Conservation (phyloP, 2,329 filamentous ascomycete species). For the Botryotinia convoluta region DNA sequence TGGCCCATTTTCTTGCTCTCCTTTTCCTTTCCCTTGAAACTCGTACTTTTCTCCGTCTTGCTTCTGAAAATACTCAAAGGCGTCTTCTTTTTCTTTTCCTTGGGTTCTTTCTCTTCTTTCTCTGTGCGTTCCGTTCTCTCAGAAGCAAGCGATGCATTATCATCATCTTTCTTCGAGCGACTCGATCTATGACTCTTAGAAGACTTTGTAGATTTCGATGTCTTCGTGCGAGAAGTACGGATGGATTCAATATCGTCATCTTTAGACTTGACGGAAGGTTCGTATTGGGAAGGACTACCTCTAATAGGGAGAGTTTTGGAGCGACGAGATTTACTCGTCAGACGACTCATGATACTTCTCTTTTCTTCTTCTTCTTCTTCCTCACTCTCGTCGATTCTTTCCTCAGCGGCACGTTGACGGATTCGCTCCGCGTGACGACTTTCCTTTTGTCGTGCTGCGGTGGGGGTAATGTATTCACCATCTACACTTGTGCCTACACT, state of each 20-base stretch:
- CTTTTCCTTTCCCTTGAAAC: constrained; percentile 7
- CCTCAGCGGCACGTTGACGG: constrained; percentile 28
- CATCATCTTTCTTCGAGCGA: constrained; percentile 9
- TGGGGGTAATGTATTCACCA: constrained; percentile 39
- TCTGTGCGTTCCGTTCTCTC: background rate
- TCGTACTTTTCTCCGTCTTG: constrained; percentile 16
- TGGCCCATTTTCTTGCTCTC: constrained; percentile 17
- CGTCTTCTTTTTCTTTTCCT: constrained; percentile 17
- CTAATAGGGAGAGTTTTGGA: background rate
- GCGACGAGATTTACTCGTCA: constrained; percentile 5
- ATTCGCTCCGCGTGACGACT: constrained; percentile 24
- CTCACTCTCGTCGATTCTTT: constrained; percentile 10
- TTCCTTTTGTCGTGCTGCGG: constrained; percentile 32
- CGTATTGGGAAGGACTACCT: background rate
- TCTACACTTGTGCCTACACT: constrained; percentile 38
- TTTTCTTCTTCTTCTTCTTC: background rate
- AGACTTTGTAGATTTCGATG: background rate
- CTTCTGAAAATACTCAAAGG: constrained; percentile 6
- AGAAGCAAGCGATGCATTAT: background rate
- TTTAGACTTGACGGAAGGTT: background rate
- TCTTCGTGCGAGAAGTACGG: background rate
- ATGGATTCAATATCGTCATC: constrained; percentile 1
- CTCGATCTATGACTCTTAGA: background rate
- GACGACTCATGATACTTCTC: background rate
- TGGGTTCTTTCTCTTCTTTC: background rate